Conservation (phyloP, 371 early-diverging fungal species). For the Lichtheimia hyalospora region DNA sequence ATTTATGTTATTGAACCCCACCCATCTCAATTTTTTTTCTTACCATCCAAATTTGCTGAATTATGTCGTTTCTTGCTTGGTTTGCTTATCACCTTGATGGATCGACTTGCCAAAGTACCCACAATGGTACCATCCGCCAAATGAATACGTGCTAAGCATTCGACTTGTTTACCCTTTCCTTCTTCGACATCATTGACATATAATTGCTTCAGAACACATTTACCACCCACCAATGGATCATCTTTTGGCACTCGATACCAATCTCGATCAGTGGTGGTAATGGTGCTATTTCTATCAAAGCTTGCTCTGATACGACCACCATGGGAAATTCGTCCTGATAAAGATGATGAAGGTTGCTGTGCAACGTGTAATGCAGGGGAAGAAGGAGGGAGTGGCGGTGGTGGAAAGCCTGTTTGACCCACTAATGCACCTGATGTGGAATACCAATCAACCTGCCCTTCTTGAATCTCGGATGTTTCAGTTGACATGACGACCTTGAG, state of each 20-base stretch:
- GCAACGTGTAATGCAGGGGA: no score
- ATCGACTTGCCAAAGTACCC: constrained; percentile 69
- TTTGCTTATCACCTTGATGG: constrained; percentile 86
- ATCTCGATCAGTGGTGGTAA: constrained; percentile 6
- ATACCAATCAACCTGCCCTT: neutral
- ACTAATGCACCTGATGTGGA: neutral
- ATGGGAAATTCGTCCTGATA: neutral
- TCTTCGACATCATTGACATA: constrained; percentile 84
- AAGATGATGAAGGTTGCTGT: no score
- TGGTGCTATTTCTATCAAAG: constrained; percentile 11
- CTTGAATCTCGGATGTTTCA: neutral
- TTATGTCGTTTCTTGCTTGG: constrained; percentile 85
- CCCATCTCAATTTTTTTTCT: constrained; percentile 23
- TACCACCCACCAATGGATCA: constrained; percentile 50
- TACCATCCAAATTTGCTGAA: constrained; percentile 77
- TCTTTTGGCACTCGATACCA: constrained; percentile 8
- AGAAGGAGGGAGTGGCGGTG: neutral
- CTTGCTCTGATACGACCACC: neutral
- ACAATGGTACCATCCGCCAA: constrained; percentile 59
- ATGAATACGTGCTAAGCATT: constrained; percentile 67
- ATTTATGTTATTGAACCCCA: neutral
- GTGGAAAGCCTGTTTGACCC: neutral
- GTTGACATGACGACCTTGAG: constrained; percentile 16
- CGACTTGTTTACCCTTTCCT: constrained; percentile 69
- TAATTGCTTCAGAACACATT: constrained; percentile 79